A percentile compares a stretch with the other conserved stretches of the same genome.
Conservation (phyloP, 116 monocot genomes). For the Trichopus zeylanicus region DNA sequence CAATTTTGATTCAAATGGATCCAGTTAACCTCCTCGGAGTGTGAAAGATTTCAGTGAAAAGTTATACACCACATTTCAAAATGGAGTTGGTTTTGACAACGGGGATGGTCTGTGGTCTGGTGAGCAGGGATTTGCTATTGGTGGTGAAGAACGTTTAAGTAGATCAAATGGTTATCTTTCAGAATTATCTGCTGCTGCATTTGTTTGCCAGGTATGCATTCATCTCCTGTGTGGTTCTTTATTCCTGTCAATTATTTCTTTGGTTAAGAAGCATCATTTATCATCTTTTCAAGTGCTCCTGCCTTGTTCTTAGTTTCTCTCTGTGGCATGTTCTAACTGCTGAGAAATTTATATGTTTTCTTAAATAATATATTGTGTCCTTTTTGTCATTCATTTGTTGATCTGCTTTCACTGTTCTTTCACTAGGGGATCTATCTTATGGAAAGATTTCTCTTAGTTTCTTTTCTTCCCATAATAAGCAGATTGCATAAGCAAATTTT, state of each 20-base stretch:
- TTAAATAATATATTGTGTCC: not conserved
- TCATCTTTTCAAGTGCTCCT: not conserved
- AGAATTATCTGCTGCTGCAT: conserved; percentile 83
- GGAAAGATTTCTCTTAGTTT: too few species aligned
- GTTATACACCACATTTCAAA: conserved; percentile 52
- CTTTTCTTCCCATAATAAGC: too few species aligned
- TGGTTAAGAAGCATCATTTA: too few species aligned
- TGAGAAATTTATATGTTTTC: not conserved
- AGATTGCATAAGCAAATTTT: too few species aligned
- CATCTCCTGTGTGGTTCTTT: not conserved
- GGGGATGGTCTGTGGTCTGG: conserved; percentile 75
- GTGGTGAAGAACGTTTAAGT: conserved; percentile 69
- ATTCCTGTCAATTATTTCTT: not conserved
- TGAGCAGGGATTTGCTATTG: conserved; percentile 88
- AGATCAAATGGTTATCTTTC: conserved; percentile 87
- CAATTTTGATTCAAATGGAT: conserved; percentile 25
- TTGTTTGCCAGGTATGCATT: conserved; percentile 84
- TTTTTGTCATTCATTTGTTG: not conserved
- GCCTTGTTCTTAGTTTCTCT: not conserved
- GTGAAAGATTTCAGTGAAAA: conserved; percentile 12
- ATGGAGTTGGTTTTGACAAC: conserved; percentile 96
- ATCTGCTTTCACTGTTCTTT: too few species aligned
- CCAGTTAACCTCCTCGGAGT: conserved; percentile 7
- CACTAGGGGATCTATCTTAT: too few species aligned
- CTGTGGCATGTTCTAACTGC: not conserved